Percentiles rank a stretch among this genome's conserved stretches.
phyloP scores from a whole-genome alignment of 2,329 filamentous ascomycete species.

The Shiraia sp. region DNA sequence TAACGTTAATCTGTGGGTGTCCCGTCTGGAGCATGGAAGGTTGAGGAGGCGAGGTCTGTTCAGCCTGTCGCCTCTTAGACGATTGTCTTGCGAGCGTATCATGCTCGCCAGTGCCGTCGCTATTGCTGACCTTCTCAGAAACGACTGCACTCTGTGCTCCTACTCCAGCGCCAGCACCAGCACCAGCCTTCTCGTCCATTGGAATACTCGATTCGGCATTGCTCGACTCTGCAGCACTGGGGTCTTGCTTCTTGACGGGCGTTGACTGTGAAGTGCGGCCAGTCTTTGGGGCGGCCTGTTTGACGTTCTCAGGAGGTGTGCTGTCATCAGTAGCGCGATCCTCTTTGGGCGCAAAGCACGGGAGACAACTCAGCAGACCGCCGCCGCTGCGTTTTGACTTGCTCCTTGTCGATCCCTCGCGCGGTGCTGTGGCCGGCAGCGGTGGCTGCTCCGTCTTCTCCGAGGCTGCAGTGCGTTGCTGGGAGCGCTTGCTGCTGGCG shows the following conservation, averaged over 20 bases:
- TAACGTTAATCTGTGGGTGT: conserved; percentile 47
- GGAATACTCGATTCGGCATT: conserved; percentile 51
- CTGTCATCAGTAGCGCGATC: conserved; percentile 47
- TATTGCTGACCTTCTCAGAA: conserved; percentile 26
- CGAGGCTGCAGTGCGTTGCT: conserved; percentile 40
- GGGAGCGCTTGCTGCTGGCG: conserved; percentile 52
- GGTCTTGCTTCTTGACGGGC: conserved; percentile 47
- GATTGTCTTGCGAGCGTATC: conserved; percentile 33
- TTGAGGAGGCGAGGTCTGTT: conserved; percentile 37
- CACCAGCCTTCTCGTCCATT: conserved; percentile 48
- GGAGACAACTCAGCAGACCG: conserved; percentile 58
- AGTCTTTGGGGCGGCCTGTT: conserved; percentile 43
- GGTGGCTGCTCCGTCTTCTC: conserved; percentile 47
- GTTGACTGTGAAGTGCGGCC: conserved; percentile 55
- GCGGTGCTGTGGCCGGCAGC: conserved; percentile 33
- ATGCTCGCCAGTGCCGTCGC: conserved; percentile 26
- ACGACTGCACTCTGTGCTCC: conserved; percentile 22
- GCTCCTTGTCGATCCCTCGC: conserved; percentile 41
- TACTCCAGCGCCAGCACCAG: too few species aligned
- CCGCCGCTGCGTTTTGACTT: conserved; percentile 48
- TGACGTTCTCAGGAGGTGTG: conserved; percentile 54
- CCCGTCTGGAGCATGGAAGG: conserved; percentile 37
- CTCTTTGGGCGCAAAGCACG: conserved; percentile 69
- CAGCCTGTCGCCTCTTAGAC: conserved; percentile 37
- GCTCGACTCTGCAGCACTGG: conserved; percentile 47